Evolutionary conservation across 2,329 filamentous ascomycete genomes (phyloP).

Genomic region (Xylaria sp.): DNA sequence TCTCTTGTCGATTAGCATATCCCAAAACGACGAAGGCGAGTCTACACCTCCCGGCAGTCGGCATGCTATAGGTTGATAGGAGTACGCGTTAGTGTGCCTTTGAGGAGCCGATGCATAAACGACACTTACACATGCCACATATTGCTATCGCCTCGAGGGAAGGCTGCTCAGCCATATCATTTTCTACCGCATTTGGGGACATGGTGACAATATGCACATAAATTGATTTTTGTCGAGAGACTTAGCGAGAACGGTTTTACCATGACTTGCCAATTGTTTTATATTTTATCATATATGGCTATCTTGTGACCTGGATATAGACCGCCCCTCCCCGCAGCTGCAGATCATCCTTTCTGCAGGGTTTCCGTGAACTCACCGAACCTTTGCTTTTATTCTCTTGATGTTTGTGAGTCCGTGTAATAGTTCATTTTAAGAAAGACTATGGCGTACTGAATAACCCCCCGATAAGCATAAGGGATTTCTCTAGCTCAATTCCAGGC

Average conservation of each 20-base stretch:
- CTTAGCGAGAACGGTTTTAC: background rate
- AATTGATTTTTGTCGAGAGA: background rate
- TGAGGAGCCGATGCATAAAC: background rate
- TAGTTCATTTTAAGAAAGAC: background rate
- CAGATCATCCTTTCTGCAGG: constrained; percentile 6
- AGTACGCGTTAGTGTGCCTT: background rate
- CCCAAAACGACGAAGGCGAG: constrained; percentile 40
- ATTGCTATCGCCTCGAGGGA: constrained; percentile 43
- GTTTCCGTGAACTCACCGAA: background rate
- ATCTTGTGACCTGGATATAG: background rate
- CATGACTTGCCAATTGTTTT: constrained; percentile 1
- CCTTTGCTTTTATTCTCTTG: background rate
- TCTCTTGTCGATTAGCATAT: constrained; percentile 39
- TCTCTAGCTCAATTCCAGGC: background rate
- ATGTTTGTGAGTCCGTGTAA: background rate
- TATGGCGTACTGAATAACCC: background rate
- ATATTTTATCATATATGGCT: constrained; percentile 7
- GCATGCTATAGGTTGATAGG: constrained; percentile 32
- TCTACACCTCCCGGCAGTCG: constrained; percentile 39
- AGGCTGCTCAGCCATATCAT: constrained; percentile 27
- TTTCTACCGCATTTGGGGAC: constrained; percentile 28
- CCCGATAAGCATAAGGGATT: background rate
- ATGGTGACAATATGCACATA: constrained; percentile 18
- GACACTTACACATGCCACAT: constrained; percentile 44
- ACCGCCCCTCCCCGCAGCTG: constrained; percentile 3